Evolutionary conservation across 305 asterid species (phyloP).

Genomic region (Fraxinus latifolia): DNA sequence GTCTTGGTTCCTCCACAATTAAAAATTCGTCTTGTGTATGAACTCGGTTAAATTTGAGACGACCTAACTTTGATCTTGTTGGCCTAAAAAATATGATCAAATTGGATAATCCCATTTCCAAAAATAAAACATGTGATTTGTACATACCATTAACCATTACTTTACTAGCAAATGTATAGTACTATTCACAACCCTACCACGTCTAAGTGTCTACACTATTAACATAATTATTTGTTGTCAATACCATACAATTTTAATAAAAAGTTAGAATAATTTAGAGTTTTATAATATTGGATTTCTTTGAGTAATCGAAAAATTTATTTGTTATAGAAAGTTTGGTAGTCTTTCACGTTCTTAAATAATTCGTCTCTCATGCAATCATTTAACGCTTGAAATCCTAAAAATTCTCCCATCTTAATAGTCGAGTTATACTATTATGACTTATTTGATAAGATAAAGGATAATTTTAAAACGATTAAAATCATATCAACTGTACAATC

Average conservation of each 20-base stretch:
- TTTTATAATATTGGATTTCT: not conserved
- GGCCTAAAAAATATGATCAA: not conserved
- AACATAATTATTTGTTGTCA: not conserved
- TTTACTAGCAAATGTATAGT: not conserved
- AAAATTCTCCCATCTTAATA: not conserved
- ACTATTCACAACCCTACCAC: constrained; percentile 18
- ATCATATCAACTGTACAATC: not conserved
- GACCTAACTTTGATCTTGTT: not conserved
- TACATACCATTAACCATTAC: not conserved
- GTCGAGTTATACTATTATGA: not conserved
- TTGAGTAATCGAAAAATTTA: not conserved
- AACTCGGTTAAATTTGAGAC: not conserved
- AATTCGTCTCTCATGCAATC: not conserved
- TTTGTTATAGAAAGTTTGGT: not conserved
- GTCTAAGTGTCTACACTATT: not conserved
- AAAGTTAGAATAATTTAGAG: not conserved
- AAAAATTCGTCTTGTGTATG: not conserved
- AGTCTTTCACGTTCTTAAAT: not conserved
- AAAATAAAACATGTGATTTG: not conserved
- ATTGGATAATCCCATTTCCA: not conserved
- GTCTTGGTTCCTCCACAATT: not conserved
- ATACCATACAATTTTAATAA: not conserved
- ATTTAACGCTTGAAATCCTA: not conserved
- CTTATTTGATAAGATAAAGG: not conserved
- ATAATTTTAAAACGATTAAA: too few relatives aligned